Percentiles rank a stretch among this genome's conserved stretches.
Evolutionary conservation across 305 asterid species (phyloP).

Genomic region (Petunia hybrid): DNA sequence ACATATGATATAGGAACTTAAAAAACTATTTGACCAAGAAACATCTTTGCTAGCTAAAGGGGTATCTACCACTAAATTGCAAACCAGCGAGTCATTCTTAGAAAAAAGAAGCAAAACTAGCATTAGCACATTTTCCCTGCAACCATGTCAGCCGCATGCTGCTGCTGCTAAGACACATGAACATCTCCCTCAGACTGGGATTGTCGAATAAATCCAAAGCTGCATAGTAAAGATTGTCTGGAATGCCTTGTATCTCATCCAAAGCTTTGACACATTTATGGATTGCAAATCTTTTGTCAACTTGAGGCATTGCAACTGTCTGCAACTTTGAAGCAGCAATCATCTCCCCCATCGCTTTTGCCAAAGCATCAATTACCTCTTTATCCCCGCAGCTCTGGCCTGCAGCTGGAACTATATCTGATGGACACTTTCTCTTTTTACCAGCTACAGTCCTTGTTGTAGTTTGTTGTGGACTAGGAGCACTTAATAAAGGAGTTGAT

Average conservation of each 20-base stretch:
- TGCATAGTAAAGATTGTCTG: slow-evolving; percentile 67
- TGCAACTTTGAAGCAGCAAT: slow-evolving; percentile 65
- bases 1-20: slow-evolving; percentile 14
- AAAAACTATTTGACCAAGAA: neutral
- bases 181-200: slow-evolving; percentile 69
- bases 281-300: slow-evolving; percentile 61
- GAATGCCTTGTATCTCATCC: slow-evolving; percentile 80
- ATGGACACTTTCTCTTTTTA: slow-evolving; percentile 74
- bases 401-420: slow-evolving; percentile 53
- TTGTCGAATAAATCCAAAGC: slow-evolving; percentile 82
- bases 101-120: slow-evolving; percentile 24
- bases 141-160: slow-evolving; percentile 65
- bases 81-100: neutral
- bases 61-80: slow-evolving; percentile 6
- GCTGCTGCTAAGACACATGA: slow-evolving; percentile 62
- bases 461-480: slow-evolving; percentile 51
- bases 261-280: slow-evolving; percentile 72
- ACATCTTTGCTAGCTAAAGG: neutral
- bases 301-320: slow-evolving; percentile 41
- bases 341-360: slow-evolving; percentile 65
- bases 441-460: slow-evolving; percentile 47
- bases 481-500: slow-evolving; percentile 48
- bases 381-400: slow-evolving; percentile 54
- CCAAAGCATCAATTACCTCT: slow-evolving; percentile 61
- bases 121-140: slow-evolving; percentile 64